These are phyloP conservation scores for Penicillium griseofulvum DNA, from an alignment of 2,329 filamentous ascomycete genomes.

Conservation along the genomic window DNA sequence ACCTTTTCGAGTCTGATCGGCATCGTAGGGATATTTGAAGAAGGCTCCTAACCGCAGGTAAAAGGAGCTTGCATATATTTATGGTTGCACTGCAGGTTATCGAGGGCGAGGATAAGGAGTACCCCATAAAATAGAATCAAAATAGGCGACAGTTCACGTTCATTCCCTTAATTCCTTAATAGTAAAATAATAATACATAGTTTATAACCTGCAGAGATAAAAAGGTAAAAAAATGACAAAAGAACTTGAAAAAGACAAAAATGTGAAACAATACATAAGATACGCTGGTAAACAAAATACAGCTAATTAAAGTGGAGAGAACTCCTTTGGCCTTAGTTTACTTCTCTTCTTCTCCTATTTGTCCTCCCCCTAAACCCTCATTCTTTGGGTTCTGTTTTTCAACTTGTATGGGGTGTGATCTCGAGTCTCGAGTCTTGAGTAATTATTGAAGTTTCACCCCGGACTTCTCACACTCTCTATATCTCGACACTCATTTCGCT, in stretches of 20 bases:
- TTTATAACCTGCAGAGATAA: too few species aligned
- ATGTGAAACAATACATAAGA: conserved; percentile 1
- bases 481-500: conserved; percentile 7
- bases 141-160: too few species aligned
- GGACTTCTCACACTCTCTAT: conserved; percentile 1
- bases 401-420: conserved; percentile 3
- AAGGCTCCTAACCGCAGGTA: conserved; percentile 4
- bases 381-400: conserved; percentile 11
- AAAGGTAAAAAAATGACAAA: not conserved
- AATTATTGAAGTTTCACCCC: conserved; percentile 25
- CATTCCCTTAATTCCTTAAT: too few species aligned
- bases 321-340: conserved; percentile 17
- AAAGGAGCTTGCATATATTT: not conserved
- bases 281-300: not conserved
- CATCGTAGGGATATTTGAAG: not conserved
- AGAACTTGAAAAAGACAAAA: not conserved
- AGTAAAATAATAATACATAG: too few species aligned
- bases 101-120: not conserved
- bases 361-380: conserved; percentile 8
- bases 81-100: not conserved
- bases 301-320: conserved; percentile 9
- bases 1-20: not conserved
- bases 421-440: conserved; percentile 3
- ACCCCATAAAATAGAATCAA: too few species aligned
- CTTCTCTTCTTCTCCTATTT: conserved; percentile 15